These are phyloP conservation scores for Protostelium mycophagum DNA, from an alignment of 78 protist species.

Conservation along the genomic window DNA sequence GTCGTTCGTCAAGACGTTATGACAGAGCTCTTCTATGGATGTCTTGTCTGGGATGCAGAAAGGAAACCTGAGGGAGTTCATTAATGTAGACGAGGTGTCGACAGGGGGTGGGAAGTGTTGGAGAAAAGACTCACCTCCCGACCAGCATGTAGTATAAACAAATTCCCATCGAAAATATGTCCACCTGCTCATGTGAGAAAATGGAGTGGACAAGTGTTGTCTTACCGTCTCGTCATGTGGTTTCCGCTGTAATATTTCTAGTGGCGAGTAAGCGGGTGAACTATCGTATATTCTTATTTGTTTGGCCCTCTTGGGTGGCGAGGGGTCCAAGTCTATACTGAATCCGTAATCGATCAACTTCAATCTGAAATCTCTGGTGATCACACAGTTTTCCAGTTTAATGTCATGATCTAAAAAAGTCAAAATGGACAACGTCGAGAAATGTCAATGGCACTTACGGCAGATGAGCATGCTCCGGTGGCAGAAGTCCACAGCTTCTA, in stretches of 20 bases:
- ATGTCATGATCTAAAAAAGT: background rate
- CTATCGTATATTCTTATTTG: background rate
- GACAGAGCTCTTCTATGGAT: background rate
- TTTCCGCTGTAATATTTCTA: background rate
- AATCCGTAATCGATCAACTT: background rate
- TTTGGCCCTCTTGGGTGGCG: background rate
- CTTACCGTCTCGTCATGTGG: background rate
- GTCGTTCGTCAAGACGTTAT: background rate
- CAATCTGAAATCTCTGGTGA: background rate
- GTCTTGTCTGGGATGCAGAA: background rate
- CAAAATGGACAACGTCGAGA: too few species aligned
- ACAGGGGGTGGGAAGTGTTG: too few species aligned
- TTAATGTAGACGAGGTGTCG: too few species aligned
- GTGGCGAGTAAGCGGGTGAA: background rate
- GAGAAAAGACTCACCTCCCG: background rate
- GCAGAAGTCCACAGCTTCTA: background rate
- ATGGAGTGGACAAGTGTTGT: background rate
- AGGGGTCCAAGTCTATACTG: background rate
- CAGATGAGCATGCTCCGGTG: background rate
- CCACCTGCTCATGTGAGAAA: background rate
- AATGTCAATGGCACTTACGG: too few species aligned
- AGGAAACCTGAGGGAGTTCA: background rate
- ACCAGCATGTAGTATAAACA: background rate
- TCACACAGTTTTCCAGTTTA: background rate
- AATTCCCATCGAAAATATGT: background rate